Base-by-base conservation (phyloP, 768 basidiomycete species). In the Kwoniella europaea region DNA sequence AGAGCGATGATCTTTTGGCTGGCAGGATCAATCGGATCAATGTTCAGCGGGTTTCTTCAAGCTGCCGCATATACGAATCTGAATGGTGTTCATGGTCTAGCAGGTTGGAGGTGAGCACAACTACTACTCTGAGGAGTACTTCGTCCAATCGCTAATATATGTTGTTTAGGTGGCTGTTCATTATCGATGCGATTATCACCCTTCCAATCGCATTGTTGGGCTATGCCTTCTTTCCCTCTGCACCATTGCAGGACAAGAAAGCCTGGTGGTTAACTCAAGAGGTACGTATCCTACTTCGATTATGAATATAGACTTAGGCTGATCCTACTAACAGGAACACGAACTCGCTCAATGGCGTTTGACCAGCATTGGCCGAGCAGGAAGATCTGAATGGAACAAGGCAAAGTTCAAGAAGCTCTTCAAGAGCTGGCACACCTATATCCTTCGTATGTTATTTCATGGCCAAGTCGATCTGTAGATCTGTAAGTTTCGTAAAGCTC, bases 11-110 rank as follows among this genome's bases (percentile, higher is more conserved):
- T 79, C 54, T 79, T 79, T 57, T 75, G 76, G 74, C 62, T 71
- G 2, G 63, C 77, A 5, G 78, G 76, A 4, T 69, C 62, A 10
- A 46, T 77, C n/a, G 79, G 79, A 41, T 62, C 52, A 15, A 71
- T 81, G 67, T 74, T 81, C 44, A 69, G 65, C 54, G 77, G 77
- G 22, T 72, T 81, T 62, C 62, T 79, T 4, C 78, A 79, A 61
- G 66, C 73, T 15, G 80, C 76, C 0, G 80, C 76, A 0, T 79
- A 76, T 50, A 77, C 68, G 18, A 75, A 78, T 20, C 75, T 81
- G 3, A 67, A 70, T 27, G 77, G 77, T 13, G 70, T 72, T 3
- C 70, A 72, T 46, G 75, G 76, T 44, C 67, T 69, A 6, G 72
- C 68, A 15, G 74, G 74, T 0, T 76, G 74, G 74, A 57, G 71